Evolutionary conservation across 352 stramenopile genomes (phyloP).

Genomic region (Phytophthora aleatoria): DNA sequence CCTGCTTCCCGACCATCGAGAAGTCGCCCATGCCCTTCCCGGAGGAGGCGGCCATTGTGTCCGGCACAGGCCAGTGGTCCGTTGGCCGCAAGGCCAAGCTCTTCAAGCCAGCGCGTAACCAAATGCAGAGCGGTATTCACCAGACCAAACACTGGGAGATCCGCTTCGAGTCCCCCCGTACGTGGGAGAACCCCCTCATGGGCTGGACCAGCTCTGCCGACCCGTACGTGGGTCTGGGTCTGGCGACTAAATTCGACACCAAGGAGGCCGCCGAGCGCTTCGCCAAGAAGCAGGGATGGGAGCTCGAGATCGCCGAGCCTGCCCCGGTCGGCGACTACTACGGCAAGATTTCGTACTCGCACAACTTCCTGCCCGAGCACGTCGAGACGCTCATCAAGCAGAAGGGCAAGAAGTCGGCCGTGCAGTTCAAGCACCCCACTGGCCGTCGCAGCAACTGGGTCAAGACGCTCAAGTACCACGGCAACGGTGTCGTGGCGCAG

Average conservation of each 20-base stretch:
- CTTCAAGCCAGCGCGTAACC: slow-evolving; percentile 78
- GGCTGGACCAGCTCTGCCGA: slow-evolving; percentile 92
- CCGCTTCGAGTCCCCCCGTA: slow-evolving; percentile 69
- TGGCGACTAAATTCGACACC: slow-evolving; percentile 90
- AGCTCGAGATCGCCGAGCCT: slow-evolving; percentile 83
- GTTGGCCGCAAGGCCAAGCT: slow-evolving; percentile 71
- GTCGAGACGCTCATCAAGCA: slow-evolving; percentile 80
- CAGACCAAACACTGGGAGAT: slow-evolving; percentile 89
- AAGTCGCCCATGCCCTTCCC: slow-evolving; percentile 63
- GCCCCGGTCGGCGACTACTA: slow-evolving; percentile 69
- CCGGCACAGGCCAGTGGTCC: slow-evolving; percentile 65
- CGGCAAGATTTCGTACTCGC: slow-evolving; percentile 84
- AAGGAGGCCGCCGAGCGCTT: slow-evolving; percentile 83
- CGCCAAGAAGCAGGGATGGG: slow-evolving; percentile 88
- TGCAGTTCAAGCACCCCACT: slow-evolving; percentile 80
- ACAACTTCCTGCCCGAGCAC: slow-evolving; percentile 85
- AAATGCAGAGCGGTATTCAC: slow-evolving; percentile 86
- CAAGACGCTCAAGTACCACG: slow-evolving; percentile 90
- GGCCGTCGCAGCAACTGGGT: slow-evolving; percentile 86
- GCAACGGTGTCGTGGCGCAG: slow-evolving; percentile 77
- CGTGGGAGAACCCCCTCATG: slow-evolving; percentile 95
- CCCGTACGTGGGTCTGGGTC: slow-evolving; percentile 78
- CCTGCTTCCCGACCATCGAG: slow-evolving; percentile 50
- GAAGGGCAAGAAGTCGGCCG: slow-evolving; percentile 76
- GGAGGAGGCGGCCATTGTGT: slow-evolving; percentile 66